Conservation (phyloP, 192 early-diverging fungal species). For the Nowakowskiella sp. region DNA sequence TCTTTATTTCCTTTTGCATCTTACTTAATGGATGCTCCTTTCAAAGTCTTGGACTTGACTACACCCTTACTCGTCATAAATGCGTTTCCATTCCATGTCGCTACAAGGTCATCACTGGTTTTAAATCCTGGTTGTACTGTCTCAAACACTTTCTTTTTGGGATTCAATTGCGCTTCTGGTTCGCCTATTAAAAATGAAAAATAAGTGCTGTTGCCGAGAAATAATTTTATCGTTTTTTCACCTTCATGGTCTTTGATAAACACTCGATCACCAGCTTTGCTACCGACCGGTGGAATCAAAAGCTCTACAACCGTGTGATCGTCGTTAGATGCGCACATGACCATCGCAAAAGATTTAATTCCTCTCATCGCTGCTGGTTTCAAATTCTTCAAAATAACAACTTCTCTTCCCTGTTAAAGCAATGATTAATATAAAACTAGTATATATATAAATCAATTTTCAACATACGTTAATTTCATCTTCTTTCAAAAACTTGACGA, state of each 20-base stretch:
- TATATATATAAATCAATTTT: conserved; percentile 3
- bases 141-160: conserved; percentile 98
- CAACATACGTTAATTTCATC: conserved; percentile 77
- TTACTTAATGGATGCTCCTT: conserved; percentile 36
- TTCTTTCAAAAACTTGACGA: conserved; percentile 85
- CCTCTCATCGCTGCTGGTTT: conserved; percentile 94
- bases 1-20: too few species aligned
- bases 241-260: conserved; percentile 88
- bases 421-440: background rate
- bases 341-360: conserved; percentile 93
- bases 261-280: conserved; percentile 82
- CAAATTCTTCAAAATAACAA: conserved; percentile 77
- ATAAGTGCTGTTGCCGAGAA: too few species aligned
- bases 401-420: conserved; percentile 7
- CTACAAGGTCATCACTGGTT: conserved; percentile 40
- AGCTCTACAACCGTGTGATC: conserved; percentile 87
- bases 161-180: conserved; percentile 86
- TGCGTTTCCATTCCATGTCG: conserved; percentile 39
- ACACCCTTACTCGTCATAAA: conserved; percentile 42
- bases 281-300: conserved; percentile 75
- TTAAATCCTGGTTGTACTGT: conserved; percentile 80
- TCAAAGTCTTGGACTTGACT: conserved; percentile 29
- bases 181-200: conserved; percentile 29
- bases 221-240: background rate
- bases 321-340: conserved; percentile 77